phyloP scores from a whole-genome alignment of 192 early-diverging fungal genomes.

The Coemansia sp. region DNA sequence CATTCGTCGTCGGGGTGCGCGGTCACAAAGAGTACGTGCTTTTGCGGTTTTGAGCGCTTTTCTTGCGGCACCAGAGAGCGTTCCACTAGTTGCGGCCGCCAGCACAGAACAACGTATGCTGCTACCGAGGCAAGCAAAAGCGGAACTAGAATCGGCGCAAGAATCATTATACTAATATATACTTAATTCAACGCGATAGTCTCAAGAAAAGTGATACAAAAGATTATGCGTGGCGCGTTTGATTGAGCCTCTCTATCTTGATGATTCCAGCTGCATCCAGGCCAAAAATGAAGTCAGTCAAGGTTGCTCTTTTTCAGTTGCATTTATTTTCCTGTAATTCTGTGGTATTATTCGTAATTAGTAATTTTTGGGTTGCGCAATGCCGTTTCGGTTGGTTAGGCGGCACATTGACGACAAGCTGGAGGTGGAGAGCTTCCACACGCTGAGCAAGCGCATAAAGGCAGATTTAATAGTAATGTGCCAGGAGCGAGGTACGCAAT shows the following conservation, averaged over 20 bases:
- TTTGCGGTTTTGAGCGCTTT: conserved; percentile 41
- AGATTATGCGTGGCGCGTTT: too few species aligned
- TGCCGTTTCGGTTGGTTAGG: conserved; percentile 58
- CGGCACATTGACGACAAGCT: conserved; percentile 61
- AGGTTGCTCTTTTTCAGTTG: neutral
- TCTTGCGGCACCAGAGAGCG: conserved; percentile 34
- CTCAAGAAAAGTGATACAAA: too few species aligned
- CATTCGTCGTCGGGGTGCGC: conserved; percentile 98
- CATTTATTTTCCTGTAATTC: neutral
- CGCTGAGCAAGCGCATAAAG: conserved; percentile 63
- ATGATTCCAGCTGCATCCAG: too few species aligned
- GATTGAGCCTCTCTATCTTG: too few species aligned
- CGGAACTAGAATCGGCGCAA: conserved; percentile 37
- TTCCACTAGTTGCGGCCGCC: conserved; percentile 30
- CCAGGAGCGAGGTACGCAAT: conserved; percentile 64
- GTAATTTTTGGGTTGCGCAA: neutral
- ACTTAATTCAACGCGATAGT: too few species aligned
- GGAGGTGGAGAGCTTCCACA: conserved; percentile 58
- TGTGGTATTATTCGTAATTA: neutral
- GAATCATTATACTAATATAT: conserved; percentile 22
- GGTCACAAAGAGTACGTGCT: conserved; percentile 64
- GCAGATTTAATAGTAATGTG: conserved; percentile 72
- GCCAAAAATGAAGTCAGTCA: neutral
- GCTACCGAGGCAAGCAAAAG: conserved; percentile 27
- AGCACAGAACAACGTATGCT: conserved; percentile 29